These are phyloP conservation scores for Dactylellina drechsleri DNA, from an alignment of 2,329 filamentous ascomycete genomes.

Conservation along the genomic window DNA sequence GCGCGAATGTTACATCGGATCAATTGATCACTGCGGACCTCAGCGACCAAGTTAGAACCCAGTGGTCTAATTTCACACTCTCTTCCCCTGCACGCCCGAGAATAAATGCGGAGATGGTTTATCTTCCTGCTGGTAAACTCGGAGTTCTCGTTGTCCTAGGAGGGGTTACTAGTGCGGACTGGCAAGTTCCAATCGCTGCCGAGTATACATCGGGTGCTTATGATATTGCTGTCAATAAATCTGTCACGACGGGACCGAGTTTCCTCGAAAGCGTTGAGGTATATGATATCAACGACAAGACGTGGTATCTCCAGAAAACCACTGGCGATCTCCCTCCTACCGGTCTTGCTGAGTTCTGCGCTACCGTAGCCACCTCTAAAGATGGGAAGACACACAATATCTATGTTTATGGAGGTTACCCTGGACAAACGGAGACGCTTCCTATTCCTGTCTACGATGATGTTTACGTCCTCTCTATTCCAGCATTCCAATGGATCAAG, in stretches of 20 bases:
- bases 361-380: constrained; percentile 55
- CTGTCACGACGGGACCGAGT: constrained; percentile 34
- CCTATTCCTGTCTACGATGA: constrained; percentile 52
- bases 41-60: constrained; percentile 60
- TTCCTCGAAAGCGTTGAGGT: constrained; percentile 56
- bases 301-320: constrained; percentile 56
- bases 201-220: background rate
- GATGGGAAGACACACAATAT: constrained; percentile 57
- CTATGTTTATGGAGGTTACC: constrained; percentile 58
- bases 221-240: constrained; percentile 23
- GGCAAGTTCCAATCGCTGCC: constrained; percentile 4
- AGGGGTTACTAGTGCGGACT: constrained; percentile 50
- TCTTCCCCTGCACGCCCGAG: constrained; percentile 60
- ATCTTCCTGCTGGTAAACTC: constrained; percentile 59
- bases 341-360: constrained; percentile 56
- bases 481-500: constrained; percentile 59
- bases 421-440: constrained; percentile 38
- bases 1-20: constrained; percentile 59
- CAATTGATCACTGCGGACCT: constrained; percentile 63
- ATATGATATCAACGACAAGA: constrained; percentile 56
- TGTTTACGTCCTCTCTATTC: constrained; percentile 59
- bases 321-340: constrained; percentile 53
- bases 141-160: constrained; percentile 58
- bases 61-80: constrained; percentile 61
- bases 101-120: constrained; percentile 63